Conservation (phyloP, 2,329 filamentous ascomycete genomes). For the Thielaviopsis euricoi region DNA sequence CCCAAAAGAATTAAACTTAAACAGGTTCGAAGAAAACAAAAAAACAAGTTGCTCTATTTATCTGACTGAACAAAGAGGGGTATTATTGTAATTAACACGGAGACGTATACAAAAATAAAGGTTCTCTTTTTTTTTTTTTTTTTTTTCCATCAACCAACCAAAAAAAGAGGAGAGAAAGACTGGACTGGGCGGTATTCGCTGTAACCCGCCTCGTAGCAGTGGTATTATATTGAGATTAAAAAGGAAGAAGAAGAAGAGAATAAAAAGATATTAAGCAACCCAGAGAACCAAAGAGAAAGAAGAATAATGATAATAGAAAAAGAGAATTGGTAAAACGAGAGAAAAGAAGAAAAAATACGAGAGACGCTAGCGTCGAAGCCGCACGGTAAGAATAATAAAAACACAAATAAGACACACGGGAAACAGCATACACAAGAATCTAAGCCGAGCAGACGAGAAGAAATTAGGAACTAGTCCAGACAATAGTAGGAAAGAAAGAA, state of each 20-base stretch:
- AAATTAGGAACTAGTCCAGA: background rate
- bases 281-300: background rate
- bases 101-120: background rate
- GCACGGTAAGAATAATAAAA: background rate
- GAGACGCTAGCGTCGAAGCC: background rate
- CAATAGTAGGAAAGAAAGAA: too few species aligned
- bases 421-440: background rate
- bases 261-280: too few species aligned
- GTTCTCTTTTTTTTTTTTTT: too few species aligned
- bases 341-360: background rate
- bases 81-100: background rate
- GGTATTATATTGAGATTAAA: too few species aligned
- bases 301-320: background rate
- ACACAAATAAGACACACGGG: background rate
- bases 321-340: too few species aligned
- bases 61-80: background rate
- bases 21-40: too few species aligned
- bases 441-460: background rate
- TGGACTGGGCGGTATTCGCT: too few species aligned
- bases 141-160: too few species aligned
- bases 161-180: background rate
- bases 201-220: too few species aligned
- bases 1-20: too few species aligned
- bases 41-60: slow-evolving; percentile 7
- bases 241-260: background rate